These are phyloP conservation scores for Zostera marina DNA, from an alignment of 116 monocot species.

Conservation along the genomic window DNA sequence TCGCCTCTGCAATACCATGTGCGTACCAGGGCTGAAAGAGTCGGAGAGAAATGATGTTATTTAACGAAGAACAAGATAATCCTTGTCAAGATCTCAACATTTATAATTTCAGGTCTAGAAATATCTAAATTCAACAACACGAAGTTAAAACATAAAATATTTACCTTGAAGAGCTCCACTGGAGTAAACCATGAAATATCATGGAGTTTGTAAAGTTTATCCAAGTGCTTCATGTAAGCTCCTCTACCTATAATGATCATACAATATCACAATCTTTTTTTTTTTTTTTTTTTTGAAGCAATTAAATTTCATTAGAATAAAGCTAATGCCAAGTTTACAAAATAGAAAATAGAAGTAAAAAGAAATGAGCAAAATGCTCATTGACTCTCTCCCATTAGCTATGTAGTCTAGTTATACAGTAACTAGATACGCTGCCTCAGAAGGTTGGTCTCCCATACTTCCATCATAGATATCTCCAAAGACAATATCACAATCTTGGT, in stretches of 20 bases:
- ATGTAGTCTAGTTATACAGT: too few species aligned
- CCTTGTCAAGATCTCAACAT: not conserved
- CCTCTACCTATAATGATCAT: conserved; percentile 29
- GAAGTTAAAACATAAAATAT: not conserved
- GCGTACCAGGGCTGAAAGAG: conserved; percentile 92
- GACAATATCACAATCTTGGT: not conserved
- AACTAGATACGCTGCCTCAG: too few species aligned
- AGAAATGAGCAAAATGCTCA: too few species aligned
- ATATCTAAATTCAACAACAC: not conserved
- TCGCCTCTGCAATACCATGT: conserved; percentile 93
- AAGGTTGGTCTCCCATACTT: too few species aligned
- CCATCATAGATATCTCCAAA: too few species aligned
- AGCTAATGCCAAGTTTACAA: too few species aligned
- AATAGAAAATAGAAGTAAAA: too few species aligned
- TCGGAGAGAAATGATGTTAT: not conserved
- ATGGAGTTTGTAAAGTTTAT: conserved; percentile 82
- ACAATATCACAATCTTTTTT: not conserved
- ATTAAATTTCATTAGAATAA: too few species aligned
- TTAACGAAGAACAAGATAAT: not conserved
- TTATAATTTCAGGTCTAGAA: not conserved
- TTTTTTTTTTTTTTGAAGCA: too few species aligned
- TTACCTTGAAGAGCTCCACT: conserved; percentile 97
- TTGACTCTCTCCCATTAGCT: too few species aligned
- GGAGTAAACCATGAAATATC: conserved; percentile 98
- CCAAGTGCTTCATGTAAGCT: conserved; percentile 61